Conservation (phyloP, 2,329 filamentous ascomycete species). For the Neopestalotiopsis rosae region DNA sequence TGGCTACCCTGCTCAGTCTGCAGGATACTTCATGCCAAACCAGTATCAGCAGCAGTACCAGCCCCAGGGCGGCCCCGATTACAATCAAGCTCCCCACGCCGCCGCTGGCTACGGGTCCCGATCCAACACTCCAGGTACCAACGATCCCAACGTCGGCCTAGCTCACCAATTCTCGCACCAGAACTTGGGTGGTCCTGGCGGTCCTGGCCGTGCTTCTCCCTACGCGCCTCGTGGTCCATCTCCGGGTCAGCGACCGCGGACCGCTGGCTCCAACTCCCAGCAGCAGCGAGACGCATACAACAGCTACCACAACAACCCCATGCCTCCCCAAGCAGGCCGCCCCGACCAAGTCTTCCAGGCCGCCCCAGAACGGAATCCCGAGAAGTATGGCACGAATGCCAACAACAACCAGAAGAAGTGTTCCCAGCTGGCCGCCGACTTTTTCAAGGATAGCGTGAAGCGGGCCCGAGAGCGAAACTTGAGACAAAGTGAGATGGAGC, state of each 20-base stretch:
- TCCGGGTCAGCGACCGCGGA: slow-evolving; percentile 79
- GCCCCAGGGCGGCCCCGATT: slow-evolving; percentile 29
- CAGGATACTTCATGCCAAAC: slow-evolving; percentile 67
- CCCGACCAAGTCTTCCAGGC: slow-evolving; percentile 73
- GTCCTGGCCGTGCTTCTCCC: slow-evolving; percentile 70
- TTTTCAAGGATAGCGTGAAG: slow-evolving; percentile 99
- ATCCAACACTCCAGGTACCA: slow-evolving; percentile 65
- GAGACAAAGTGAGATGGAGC: slow-evolving; percentile 90
- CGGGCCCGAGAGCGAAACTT: slow-evolving; percentile 93
- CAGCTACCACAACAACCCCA: slow-evolving; percentile 70
- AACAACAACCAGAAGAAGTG: slow-evolving; percentile 76
- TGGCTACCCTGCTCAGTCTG: slow-evolving; percentile 49
- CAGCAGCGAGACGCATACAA: slow-evolving; percentile 66
- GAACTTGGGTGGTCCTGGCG: slow-evolving; percentile 69
- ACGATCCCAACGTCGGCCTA: slow-evolving; percentile 87
- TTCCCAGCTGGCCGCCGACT: slow-evolving; percentile 77
- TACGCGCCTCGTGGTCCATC: slow-evolving; percentile 73
- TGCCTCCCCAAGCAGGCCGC: slow-evolving; percentile 64
- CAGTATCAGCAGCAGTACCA: slow-evolving; percentile 55
- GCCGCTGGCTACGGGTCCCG: slow-evolving; percentile 52
- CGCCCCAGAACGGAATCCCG: slow-evolving; percentile 85
- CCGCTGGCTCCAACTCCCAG: slow-evolving; percentile 73
- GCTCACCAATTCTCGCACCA: slow-evolving; percentile 97
- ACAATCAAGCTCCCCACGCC: slow-evolving; percentile 35
- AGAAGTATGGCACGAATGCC: slow-evolving; percentile 70